Evolutionary conservation across 2,329 filamentous ascomycete genomes (phyloP).

Genomic region (Alternaria ethzedia): DNA sequence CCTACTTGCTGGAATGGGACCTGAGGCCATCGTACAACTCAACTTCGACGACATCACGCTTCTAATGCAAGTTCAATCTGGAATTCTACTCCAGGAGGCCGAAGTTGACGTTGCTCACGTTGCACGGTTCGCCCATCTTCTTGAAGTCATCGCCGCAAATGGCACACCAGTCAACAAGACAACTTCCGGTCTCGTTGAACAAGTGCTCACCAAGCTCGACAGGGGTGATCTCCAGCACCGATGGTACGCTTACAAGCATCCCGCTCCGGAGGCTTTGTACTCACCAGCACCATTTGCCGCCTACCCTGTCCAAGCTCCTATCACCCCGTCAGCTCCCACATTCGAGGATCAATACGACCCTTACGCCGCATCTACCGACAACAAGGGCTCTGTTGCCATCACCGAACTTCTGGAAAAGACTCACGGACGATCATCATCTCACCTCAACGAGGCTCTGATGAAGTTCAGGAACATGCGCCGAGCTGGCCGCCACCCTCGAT

Average conservation of each 20-base stretch:
- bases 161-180: conserved; percentile 61
- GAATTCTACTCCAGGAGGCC: conserved; percentile 55
- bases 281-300: conserved; percentile 60
- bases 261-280: conserved; percentile 51
- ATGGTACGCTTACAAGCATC: conserved; percentile 65
- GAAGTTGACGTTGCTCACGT: conserved; percentile 63
- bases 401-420: conserved; percentile 86
- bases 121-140: conserved; percentile 66
- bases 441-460: conserved; percentile 78
- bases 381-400: conserved; percentile 89
- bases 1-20: conserved; percentile 65
- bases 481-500: conserved; percentile 86
- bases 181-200: conserved; percentile 64
- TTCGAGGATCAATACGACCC: conserved; percentile 89
- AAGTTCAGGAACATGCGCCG: conserved; percentile 94
- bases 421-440: conserved; percentile 73
- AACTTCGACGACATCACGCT: conserved; percentile 61
- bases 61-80: conserved; percentile 65
- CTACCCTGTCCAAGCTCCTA: conserved; percentile 55
- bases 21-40: conserved; percentile 64
- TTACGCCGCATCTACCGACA: conserved; percentile 87
- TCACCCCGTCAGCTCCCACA: conserved; percentile 63
- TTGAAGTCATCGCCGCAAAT: conserved; percentile 63
- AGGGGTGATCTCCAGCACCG: conserved; percentile 56
- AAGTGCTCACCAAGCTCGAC: conserved; percentile 62